These are phyloP conservation scores for Calonectria pseudoturangicola DNA, from an alignment of 2,329 filamentous ascomycete species.

Conservation along the genomic window DNA sequence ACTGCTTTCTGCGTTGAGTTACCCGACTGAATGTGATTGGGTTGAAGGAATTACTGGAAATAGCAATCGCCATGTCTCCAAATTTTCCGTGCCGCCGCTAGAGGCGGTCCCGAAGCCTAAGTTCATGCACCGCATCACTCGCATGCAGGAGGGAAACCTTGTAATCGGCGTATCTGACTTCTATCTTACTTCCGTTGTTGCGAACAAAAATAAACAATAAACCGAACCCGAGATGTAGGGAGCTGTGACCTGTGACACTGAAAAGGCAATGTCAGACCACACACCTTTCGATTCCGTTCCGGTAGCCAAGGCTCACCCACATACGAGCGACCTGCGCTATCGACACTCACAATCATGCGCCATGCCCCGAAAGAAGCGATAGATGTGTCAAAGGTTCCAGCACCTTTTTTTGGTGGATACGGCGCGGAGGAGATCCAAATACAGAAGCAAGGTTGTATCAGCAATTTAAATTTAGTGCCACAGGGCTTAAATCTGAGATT, in stretches of 20 bases:
- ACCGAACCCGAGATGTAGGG: neutral
- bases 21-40: neutral
- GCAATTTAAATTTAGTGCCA: slow-evolving; percentile 20
- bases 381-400: neutral
- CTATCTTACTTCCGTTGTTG: neutral
- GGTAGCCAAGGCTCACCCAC: neutral
- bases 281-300: neutral
- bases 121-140: neutral
- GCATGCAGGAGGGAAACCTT: neutral
- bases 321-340: neutral
- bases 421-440: neutral
- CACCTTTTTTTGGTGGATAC: neutral
- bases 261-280: neutral
- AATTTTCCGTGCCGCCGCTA: neutral
- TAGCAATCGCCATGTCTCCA: neutral
- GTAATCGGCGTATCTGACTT: neutral
- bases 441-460: neutral
- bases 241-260: neutral
- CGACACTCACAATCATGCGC: neutral
- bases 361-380: neutral
- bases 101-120: neutral
- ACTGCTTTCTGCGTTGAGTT: neutral
- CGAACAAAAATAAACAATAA: neutral
- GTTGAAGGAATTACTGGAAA: neutral
- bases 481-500: slow-evolving; percentile 20